Conservation (phyloP, 2,329 filamentous ascomycete species). For the Stemphylium lycopersici region DNA sequence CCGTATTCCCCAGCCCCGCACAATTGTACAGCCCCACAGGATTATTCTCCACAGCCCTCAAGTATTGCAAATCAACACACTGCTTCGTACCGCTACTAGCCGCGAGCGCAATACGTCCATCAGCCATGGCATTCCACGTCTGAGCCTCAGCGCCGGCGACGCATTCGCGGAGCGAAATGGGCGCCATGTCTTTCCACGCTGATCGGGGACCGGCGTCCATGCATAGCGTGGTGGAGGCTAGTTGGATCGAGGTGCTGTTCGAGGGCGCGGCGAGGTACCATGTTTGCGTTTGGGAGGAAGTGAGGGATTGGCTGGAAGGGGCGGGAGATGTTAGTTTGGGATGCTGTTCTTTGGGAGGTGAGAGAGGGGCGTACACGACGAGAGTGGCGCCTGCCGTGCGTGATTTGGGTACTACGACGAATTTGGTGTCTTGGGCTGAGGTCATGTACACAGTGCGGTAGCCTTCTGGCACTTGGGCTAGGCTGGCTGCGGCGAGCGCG, state of each 20-base stretch:
- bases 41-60: conserved; percentile 38
- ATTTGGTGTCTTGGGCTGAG: conserved; percentile 37
- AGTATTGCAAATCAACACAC: conserved; percentile 42
- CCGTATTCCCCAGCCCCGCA: conserved; percentile 37
- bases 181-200: conserved; percentile 43
- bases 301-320: conserved; percentile 28
- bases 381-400: conserved; percentile 26
- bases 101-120: conserved; percentile 34
- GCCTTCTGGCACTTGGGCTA: conserved; percentile 32
- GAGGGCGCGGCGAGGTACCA: conserved; percentile 33
- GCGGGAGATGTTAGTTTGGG: not conserved
- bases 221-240: conserved; percentile 36
- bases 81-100: conserved; percentile 16
- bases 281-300: conserved; percentile 32
- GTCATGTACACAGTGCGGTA: conserved; percentile 41
- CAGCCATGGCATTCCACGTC: conserved; percentile 36
- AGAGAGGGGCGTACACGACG: conserved; percentile 29
- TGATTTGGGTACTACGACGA: conserved; percentile 36
- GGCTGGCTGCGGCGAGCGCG: conserved; percentile 26
- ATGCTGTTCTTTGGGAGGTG: too few species aligned
- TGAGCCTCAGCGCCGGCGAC: conserved; percentile 27
- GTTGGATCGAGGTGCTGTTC: conserved; percentile 33
- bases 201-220: conserved; percentile 39
- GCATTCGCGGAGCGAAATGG: conserved; percentile 35
- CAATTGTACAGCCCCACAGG: conserved; percentile 42